Evolutionary conservation across 2,329 filamentous ascomycete species (phyloP).

Genomic region (Pseudogymnoascus sp.): DNA sequence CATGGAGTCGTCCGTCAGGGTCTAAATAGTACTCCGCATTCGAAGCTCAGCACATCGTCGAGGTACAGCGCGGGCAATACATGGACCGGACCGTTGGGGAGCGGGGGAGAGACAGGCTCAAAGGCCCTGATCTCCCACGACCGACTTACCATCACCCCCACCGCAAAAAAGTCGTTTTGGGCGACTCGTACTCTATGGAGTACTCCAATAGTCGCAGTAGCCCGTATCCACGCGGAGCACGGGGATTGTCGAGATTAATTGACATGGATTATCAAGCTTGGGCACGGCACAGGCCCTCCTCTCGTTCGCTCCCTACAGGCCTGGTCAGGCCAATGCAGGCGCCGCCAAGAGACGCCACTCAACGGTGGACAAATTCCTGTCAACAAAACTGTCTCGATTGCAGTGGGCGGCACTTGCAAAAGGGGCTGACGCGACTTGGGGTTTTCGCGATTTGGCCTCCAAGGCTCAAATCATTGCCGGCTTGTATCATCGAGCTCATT

Average conservation of each 20-base stretch:
- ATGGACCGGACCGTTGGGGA: not conserved
- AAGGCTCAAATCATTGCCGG: not conserved
- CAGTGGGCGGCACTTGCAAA: conserved; percentile 1
- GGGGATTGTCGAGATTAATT: conserved; percentile 8
- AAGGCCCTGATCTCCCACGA: not conserved
- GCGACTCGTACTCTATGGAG: not conserved
- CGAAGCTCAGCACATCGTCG: conserved; percentile 1
- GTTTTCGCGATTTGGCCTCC: not conserved
- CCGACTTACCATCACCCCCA: not conserved
- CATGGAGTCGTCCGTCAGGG: not conserved
- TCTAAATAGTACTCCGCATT: not conserved
- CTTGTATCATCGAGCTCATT: not conserved
- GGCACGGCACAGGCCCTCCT: not conserved
- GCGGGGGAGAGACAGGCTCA: conserved; percentile 6
- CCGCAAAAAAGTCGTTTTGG: not conserved
- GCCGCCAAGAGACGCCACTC: conserved; percentile 2
- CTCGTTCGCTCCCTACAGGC: not conserved
- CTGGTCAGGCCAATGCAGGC: not conserved
- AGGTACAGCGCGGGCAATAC: not conserved
- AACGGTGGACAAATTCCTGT: conserved; percentile 5
- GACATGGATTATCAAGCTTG: not conserved
- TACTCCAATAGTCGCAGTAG: not conserved
- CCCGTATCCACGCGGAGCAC: conserved; percentile 2
- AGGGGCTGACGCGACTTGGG: not conserved
- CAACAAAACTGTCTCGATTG: conserved; percentile 6